Percentiles rank a stretch among this genome's conserved stretches.
These are phyloP conservation scores for Tympanopsis confertula DNA, from an alignment of 2,329 filamentous ascomycete genomes.

Conservation along the genomic window DNA sequence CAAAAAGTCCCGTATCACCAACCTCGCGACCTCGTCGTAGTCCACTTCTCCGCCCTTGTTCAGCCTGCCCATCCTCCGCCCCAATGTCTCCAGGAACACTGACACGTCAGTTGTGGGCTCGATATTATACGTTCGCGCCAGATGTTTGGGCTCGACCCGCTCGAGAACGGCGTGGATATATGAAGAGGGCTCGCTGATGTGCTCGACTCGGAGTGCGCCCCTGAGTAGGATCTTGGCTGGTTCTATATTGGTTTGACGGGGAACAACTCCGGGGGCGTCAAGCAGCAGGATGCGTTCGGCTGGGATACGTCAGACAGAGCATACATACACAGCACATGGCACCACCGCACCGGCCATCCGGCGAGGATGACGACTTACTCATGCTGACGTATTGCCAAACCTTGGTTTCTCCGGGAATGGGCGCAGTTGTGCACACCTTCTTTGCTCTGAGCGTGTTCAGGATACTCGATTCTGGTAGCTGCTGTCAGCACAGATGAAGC, in stretches of 20 bases:
- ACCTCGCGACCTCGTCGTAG: constrained; percentile 87
- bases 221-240: constrained; percentile 80
- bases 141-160: constrained; percentile 73
- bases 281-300: constrained; percentile 90
- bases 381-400: constrained; percentile 96
- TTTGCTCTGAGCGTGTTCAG: constrained; percentile 94
- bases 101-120: constrained; percentile 66
- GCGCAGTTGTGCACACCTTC: constrained; percentile 85
- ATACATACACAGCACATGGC: no score
- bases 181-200: constrained; percentile 90
- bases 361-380: no score
- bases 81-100: constrained; percentile 77
- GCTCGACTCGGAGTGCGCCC: constrained; percentile 87
- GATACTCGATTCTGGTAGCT: constrained; percentile 88
- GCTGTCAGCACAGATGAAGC: no score
- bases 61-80: constrained; percentile 74
- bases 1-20: constrained; percentile 93
- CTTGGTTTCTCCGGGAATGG: constrained; percentile 93
- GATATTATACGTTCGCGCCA: constrained; percentile 86
- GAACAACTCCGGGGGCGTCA: constrained; percentile 92
- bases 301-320: no score
- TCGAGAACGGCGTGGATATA: constrained; percentile 77
- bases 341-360: no score
- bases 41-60: constrained; percentile 91
- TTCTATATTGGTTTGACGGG: constrained; percentile 72